These are phyloP conservation scores for Pythium guiyangense DNA, from an alignment of 352 stramenopile genomes.

Conservation along the genomic window DNA sequence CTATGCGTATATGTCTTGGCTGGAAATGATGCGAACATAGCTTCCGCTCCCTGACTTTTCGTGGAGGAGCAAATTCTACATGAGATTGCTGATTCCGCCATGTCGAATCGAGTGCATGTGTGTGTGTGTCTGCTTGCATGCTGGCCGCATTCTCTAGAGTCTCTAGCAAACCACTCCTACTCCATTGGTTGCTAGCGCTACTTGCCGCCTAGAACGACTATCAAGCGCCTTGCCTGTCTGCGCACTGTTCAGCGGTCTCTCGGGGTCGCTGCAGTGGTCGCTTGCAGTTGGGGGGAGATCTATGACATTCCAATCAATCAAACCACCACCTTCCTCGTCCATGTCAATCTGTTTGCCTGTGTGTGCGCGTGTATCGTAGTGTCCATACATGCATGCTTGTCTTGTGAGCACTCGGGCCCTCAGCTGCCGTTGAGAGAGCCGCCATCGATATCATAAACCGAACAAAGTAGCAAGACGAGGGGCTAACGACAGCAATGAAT, in stretches of 20 bases:
- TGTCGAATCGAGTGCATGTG: not conserved
- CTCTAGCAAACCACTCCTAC: slow-evolving; percentile 13
- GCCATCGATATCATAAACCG: no score
- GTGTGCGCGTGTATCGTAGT: not conserved
- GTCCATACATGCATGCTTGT: no score
- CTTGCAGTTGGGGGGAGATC: slow-evolving; percentile 12
- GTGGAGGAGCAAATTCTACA: slow-evolving; percentile 51
- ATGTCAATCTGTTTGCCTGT: not conserved
- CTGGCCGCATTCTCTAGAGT: slow-evolving; percentile 17
- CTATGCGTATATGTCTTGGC: slow-evolving; percentile 2
- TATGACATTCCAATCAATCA: no score
- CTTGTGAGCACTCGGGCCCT: not conserved
- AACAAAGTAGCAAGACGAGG: no score
- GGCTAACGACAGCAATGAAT: no score
- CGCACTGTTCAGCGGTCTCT: slow-evolving; percentile 2
- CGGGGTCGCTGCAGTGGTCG: slow-evolving; percentile 5
- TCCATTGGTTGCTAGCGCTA: slow-evolving; percentile 16
- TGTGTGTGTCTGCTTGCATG: slow-evolving; percentile 5
- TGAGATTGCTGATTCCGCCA: slow-evolving; percentile 48
- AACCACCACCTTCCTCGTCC: no score
- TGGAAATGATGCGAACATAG: slow-evolving; percentile 31
- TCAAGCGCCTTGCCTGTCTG: slow-evolving; percentile 13
- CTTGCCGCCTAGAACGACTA: slow-evolving; percentile 13
- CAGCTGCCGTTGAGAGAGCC: not conserved
- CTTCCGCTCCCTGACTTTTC: slow-evolving; percentile 30